phyloP scores from a whole-genome alignment of 441 rosid genomes.

The Croton laevigatus region DNA sequence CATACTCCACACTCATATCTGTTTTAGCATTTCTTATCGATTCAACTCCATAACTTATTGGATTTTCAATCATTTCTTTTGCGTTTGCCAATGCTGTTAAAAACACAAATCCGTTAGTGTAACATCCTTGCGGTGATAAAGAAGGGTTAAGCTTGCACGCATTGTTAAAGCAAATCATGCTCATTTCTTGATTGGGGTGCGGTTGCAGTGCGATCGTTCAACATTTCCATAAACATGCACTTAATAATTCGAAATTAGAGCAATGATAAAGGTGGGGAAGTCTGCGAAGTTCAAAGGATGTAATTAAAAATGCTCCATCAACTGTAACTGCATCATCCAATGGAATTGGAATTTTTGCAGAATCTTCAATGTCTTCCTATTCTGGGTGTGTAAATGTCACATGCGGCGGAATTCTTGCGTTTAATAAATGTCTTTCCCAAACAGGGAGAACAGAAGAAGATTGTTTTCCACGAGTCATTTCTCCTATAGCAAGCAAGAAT shows the following conservation, averaged over 20 bases:
- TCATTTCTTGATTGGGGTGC: conserved; percentile 33
- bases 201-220: conserved; percentile 39
- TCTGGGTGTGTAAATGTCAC: conserved; percentile 34
- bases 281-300: conserved; percentile 22
- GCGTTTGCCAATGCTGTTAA: conserved; percentile 25
- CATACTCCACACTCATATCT: conserved; percentile 23
- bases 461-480: conserved; percentile 31
- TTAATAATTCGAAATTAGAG: conserved; percentile 33
- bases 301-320: conserved; percentile 40
- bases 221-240: conserved; percentile 54
- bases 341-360: conserved; percentile 2
- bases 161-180: conserved; percentile 25
- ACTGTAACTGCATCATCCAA: conserved; percentile 25
- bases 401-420: conserved; percentile 26
- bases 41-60: conserved; percentile 30
- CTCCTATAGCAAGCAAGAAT: conserved; percentile 31
- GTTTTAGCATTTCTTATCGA: conserved; percentile 35
- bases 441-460: conserved; percentile 27
- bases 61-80: conserved; percentile 4
- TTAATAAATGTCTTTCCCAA: conserved; percentile 48
- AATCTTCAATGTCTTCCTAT: conserved; percentile 26
- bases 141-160: conserved; percentile 36
- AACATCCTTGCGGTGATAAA: conserved; percentile 40
- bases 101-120: conserved; percentile 31
- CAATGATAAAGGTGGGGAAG: conserved; percentile 14